phyloP scores from a whole-genome alignment of 1,139 yeast genomes.

The Suhomyces bolitotheri region DNA sequence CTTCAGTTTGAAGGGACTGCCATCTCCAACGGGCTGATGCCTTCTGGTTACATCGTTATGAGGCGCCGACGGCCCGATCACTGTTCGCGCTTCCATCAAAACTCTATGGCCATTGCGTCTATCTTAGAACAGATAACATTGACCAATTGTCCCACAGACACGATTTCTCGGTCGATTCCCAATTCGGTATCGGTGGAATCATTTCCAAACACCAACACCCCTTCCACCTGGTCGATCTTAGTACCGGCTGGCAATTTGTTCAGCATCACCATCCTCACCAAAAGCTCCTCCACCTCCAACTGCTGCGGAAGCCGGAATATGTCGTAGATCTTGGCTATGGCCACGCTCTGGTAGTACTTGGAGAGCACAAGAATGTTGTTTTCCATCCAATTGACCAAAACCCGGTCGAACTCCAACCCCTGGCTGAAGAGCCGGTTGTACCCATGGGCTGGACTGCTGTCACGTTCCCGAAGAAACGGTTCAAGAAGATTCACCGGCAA shows the following conservation, averaged over 20 bases:
- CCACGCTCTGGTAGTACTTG: conserved; percentile 31
- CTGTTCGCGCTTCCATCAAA: too few relatives aligned
- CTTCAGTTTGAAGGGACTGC: too few relatives aligned
- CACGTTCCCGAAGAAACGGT: conserved; percentile 17
- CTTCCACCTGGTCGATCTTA: conserved; percentile 36
- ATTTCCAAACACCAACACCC: conserved; percentile 27
- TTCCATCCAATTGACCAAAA: conserved; percentile 32
- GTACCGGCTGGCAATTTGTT: conserved; percentile 34
- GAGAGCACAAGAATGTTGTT: conserved; percentile 33
- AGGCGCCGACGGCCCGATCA: too few relatives aligned
- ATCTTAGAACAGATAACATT: conserved; percentile 16
- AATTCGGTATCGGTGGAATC: conserved; percentile 9
- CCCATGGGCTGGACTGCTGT: conserved; percentile 3
- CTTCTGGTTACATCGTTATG: too few relatives aligned
- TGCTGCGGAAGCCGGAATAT: conserved; percentile 17
- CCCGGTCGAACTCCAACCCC: conserved; percentile 15
- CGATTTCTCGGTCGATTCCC: conserved; percentile 17
- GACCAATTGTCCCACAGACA: conserved; percentile 26
- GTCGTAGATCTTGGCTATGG: conserved; percentile 18
- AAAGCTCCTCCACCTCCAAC: conserved; percentile 24
- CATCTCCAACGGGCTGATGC: too few relatives aligned
- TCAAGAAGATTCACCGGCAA: conserved; percentile 21
- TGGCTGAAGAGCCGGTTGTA: conserved; percentile 12
- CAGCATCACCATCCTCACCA: conserved; percentile 36
- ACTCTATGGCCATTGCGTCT: too few relatives aligned